Conservation (phyloP, 257 asterid species). For the Solanum lycopersicoides region DNA sequence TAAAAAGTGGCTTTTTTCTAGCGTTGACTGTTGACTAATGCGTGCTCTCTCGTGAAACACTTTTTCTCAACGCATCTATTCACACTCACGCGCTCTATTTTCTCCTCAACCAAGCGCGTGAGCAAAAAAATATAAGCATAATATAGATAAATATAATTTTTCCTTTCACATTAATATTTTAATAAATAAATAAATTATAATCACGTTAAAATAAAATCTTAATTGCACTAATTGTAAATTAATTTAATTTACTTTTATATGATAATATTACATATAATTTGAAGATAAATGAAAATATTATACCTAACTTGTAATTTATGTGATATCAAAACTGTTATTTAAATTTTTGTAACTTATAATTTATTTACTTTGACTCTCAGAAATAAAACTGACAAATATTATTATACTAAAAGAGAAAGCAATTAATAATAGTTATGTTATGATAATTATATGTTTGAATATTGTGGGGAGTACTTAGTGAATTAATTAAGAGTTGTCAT, state of each 20-base stretch:
- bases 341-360: not conserved
- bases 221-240: no score
- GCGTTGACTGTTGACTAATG: slow-evolving; percentile 21
- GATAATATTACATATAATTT: no score
- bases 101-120: not conserved
- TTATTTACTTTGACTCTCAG: not conserved
- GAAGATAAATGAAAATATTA: no score
- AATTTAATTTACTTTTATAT: no score
- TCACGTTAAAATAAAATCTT: no score
- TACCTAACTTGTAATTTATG: not conserved
- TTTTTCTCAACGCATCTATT: not conserved
- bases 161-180: no score
- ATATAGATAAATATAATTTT: no score
- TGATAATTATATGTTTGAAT: not conserved
- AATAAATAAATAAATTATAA: no score
- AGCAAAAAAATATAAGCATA: no score
- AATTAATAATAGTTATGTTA: not conserved
- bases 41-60: not conserved
- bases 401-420: not conserved
- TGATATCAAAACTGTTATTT: not conserved
- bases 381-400: not conserved
- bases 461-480: not conserved
- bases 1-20: slow-evolving; percentile 6
- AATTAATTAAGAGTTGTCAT: not conserved
- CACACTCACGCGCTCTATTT: not conserved